These are phyloP conservation scores for Metschnikowia lachancei DNA, from an alignment of 805 yeast species.

Conservation along the genomic window DNA sequence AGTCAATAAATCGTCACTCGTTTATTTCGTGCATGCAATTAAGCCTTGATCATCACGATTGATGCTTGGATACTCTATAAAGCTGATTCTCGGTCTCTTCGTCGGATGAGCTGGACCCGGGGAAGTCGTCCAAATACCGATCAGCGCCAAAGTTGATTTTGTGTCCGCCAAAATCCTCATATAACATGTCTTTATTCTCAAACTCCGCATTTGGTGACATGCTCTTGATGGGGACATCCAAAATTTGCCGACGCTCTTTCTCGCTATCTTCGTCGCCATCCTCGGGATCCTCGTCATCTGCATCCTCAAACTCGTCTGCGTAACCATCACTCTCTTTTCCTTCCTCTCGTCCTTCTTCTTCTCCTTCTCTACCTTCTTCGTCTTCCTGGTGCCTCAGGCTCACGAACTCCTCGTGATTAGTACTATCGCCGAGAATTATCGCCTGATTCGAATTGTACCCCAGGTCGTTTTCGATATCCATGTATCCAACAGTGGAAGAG, in stretches of 20 bases:
- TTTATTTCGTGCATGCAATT: constrained; percentile 3
- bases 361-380: not conserved
- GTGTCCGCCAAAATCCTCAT: constrained; percentile 29
- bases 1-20: constrained; percentile 4
- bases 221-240: constrained; percentile 26
- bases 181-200: constrained; percentile 20
- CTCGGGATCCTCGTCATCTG: constrained; percentile 21
- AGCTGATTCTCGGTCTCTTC: constrained; percentile 37
- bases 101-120: constrained; percentile 46
- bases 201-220: constrained; percentile 32
- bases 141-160: constrained; percentile 22
- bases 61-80: constrained; percentile 42
- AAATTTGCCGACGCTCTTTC: constrained; percentile 11
- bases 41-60: constrained; percentile 17
- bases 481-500: constrained; percentile 37
- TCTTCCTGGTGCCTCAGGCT: constrained; percentile 14
- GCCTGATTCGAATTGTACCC: constrained; percentile 23
- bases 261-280: constrained; percentile 1
- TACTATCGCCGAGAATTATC: constrained; percentile 36
- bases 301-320: constrained; percentile 20
- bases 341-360: constrained; percentile 13
- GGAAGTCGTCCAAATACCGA: constrained; percentile 36
- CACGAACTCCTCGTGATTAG: constrained; percentile 34
- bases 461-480: constrained; percentile 36
- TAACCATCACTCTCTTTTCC: constrained; percentile 8